Conservation (phyloP, 352 stramenopile species). For the Globisporangium emineosum region DNA sequence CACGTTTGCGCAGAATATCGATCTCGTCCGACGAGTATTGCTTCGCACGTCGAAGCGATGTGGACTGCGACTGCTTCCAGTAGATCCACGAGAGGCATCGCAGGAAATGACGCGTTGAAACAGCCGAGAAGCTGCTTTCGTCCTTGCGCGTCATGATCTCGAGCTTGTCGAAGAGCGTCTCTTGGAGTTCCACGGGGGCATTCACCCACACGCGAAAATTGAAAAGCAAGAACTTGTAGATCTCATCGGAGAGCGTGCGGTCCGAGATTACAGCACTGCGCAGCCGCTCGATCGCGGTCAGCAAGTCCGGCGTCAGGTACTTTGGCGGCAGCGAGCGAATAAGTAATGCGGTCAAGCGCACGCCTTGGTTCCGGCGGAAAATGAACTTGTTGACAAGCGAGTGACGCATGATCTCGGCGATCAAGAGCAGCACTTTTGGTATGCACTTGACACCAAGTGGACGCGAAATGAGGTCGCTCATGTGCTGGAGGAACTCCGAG, state of each 20-base stretch:
- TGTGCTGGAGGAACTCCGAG: constrained; percentile 66
- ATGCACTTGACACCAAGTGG: constrained; percentile 66
- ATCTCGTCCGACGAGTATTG: constrained; percentile 58
- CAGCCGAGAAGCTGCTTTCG: constrained; percentile 58
- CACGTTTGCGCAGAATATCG: constrained; percentile 52
- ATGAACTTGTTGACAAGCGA: constrained; percentile 88
- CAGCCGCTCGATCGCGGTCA: constrained; percentile 70
- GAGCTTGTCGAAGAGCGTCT: constrained; percentile 77
- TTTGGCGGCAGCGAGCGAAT: constrained; percentile 59
- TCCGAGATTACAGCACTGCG: constrained; percentile 77
- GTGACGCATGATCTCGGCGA: constrained; percentile 84
- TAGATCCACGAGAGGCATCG: constrained; percentile 86
- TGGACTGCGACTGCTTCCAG: constrained; percentile 45
- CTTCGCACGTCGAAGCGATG: constrained; percentile 46
- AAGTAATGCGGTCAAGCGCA: constrained; percentile 65
- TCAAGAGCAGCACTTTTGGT: constrained; percentile 69
- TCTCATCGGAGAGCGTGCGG: constrained; percentile 73
- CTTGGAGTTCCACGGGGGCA: constrained; percentile 61
- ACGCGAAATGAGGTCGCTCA: constrained; percentile 70
- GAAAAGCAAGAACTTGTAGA: constrained; percentile 82
- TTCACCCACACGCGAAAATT: constrained; percentile 87
- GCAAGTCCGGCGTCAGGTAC: constrained; percentile 66
- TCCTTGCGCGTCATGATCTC: constrained; percentile 77
- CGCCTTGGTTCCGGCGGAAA: constrained; percentile 72
- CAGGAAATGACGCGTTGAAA: constrained; percentile 78